Percentiles rank a stretch among this genome's conserved stretches.
These are phyloP conservation scores for Aspergillus pseudoviridinutans DNA, from an alignment of 2,329 filamentous ascomycete genomes.

Conservation along the genomic window DNA sequence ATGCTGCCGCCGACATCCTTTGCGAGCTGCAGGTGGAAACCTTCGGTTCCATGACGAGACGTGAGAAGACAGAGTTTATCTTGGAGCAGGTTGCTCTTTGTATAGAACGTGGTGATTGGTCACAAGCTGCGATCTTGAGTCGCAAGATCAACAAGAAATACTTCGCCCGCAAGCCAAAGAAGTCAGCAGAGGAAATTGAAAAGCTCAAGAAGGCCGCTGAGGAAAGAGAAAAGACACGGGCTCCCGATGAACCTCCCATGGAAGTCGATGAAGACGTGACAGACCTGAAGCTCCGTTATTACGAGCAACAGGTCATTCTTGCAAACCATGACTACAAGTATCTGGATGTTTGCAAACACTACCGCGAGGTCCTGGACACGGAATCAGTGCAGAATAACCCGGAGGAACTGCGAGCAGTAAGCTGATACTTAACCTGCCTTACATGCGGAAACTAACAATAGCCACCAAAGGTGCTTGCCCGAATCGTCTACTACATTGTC, in stretches of 20 bases:
- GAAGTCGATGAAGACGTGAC: conserved; percentile 86
- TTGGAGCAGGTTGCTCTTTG: conserved; percentile 90
- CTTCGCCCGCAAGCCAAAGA: conserved; percentile 84
- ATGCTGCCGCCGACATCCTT: conserved; percentile 83
- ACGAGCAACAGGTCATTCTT: conserved; percentile 93
- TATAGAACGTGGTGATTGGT: conserved; percentile 95
- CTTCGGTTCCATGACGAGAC: conserved; percentile 93
- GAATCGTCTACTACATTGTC: conserved; percentile 96
- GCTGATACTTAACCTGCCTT: conserved; percentile 29
- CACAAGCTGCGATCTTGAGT: conserved; percentile 85
- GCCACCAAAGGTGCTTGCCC: conserved; percentile 71
- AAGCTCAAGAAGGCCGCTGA: conserved; percentile 84
- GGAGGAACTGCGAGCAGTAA: conserved; percentile 76
- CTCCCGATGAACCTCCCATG: conserved; percentile 70
- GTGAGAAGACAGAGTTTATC: conserved; percentile 99
- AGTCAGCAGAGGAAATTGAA: conserved; percentile 81
- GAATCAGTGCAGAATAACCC: conserved; percentile 91
- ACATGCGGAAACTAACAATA: conserved; percentile 4
- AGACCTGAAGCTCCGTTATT: conserved; percentile 91
- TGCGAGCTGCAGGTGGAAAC: conserved; percentile 99
- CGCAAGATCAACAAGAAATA: conserved; percentile 97
- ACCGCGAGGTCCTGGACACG: conserved; percentile 92
- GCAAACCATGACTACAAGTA: conserved; percentile 98
- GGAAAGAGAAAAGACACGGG: conserved; percentile 70
- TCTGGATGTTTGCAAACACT: conserved; percentile 96